Evolutionary conservation across 306 rosid genomes (phyloP).

Genomic region (Cucurbita moschata): DNA sequence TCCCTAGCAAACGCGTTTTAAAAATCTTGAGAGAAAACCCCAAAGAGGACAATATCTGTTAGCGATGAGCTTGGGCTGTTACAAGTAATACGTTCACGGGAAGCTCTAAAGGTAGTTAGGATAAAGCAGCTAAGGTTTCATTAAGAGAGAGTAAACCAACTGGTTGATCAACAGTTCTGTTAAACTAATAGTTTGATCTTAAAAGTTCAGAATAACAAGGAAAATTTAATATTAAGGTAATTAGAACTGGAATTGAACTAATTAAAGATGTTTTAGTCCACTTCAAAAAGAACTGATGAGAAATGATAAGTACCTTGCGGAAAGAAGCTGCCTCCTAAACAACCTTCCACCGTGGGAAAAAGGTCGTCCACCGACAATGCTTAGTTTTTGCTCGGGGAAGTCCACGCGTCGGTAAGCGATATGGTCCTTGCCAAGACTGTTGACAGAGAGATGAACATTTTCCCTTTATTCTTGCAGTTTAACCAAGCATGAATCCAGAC

Average conservation of each 20-base stretch:
- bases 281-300: not conserved
- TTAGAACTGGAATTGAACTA: not conserved
- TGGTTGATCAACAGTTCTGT: not conserved
- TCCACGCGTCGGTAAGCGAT: constrained; percentile 61
- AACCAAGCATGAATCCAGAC: not conserved
- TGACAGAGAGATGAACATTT: not conserved
- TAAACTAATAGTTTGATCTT: not conserved
- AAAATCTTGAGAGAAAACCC: too few species aligned
- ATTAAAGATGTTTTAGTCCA: not conserved
- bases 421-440: constrained; percentile 79
- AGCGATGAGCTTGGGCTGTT: too few species aligned
- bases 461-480: not conserved
- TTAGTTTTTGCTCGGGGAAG: constrained; percentile 54
- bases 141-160: not conserved
- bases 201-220: not conserved
- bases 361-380: constrained; percentile 86
- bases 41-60: too few species aligned
- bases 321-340: constrained; percentile 43
- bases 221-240: not conserved
- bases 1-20: too few species aligned
- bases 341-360: constrained; percentile 70
- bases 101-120: not conserved
- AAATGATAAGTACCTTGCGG: constrained; percentile 50
- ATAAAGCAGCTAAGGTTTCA: not conserved
- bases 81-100: not conserved